These are phyloP conservation scores for Biscutella laevigata DNA, from an alignment of 441 rosid species.

Conservation along the genomic window DNA sequence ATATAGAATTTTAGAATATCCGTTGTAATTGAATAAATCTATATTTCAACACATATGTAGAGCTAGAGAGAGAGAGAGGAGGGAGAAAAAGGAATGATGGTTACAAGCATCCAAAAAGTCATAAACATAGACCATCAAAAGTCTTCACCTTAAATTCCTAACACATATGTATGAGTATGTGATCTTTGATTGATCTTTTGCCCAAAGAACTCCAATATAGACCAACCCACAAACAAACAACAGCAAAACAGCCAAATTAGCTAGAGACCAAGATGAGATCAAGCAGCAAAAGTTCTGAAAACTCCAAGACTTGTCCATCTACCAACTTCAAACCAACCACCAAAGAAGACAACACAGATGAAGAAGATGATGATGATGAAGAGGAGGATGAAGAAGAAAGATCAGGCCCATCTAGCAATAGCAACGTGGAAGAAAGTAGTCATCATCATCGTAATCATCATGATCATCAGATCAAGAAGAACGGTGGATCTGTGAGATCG, in stretches of 20 bases:
- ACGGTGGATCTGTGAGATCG: conserved; percentile 59
- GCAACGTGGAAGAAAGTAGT: conserved; percentile 47
- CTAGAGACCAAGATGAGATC: conserved; percentile 32
- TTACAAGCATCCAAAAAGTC: conserved; percentile 34
- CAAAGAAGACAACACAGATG: conserved; percentile 22
- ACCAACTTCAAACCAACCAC: conserved; percentile 15
- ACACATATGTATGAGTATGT: conserved; percentile 27
- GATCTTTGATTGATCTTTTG: conserved; percentile 23
- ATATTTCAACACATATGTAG: conserved; percentile 13
- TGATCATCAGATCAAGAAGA: conserved; percentile 28
- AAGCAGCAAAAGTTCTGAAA: conserved; percentile 29
- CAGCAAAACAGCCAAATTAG: conserved; percentile 25
- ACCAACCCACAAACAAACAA: conserved; percentile 15
- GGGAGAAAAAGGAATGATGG: conserved; percentile 24
- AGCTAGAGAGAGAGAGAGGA: conserved; percentile 16
- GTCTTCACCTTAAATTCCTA: conserved; percentile 33
- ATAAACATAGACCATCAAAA: conserved; percentile 28
- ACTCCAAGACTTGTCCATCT: conserved; percentile 30
- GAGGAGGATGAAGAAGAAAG: conserved; percentile 25
- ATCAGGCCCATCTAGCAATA: conserved; percentile 38
- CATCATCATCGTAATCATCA: conserved; percentile 9
- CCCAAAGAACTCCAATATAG: conserved; percentile 19
- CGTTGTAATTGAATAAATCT: conserved; percentile 17
- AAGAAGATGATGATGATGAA: conserved; percentile 28
- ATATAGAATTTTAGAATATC: conserved; percentile 25